Conservation (phyloP, 2,329 filamentous ascomycete species). For the Clonostachys chloroleuca region DNA sequence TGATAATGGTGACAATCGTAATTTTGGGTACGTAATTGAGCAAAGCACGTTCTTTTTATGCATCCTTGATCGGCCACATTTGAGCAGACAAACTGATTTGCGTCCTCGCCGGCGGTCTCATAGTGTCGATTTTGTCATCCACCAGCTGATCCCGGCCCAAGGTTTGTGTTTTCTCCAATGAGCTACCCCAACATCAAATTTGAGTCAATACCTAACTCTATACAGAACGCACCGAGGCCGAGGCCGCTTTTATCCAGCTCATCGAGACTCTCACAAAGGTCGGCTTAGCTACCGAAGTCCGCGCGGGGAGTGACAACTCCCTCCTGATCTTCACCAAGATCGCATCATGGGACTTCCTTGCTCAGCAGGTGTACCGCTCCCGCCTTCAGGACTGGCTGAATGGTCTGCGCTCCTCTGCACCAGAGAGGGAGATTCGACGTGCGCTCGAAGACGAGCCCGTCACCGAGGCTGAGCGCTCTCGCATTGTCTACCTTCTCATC, state of each 20-base stretch:
- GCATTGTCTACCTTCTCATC: slow-evolving; percentile 83
- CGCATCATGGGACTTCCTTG: slow-evolving; percentile 69
- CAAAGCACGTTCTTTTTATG: too few species aligned
- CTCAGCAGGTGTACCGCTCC: slow-evolving; percentile 77
- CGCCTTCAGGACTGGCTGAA: slow-evolving; percentile 93
- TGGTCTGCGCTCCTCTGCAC: slow-evolving; percentile 74
- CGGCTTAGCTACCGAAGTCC: slow-evolving; percentile 84
- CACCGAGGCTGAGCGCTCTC: slow-evolving; percentile 81
- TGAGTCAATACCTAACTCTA: neutral
- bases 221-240: slow-evolving; percentile 63
- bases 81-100: too few species aligned
- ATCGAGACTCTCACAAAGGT: slow-evolving; percentile 70
- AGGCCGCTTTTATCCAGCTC: slow-evolving; percentile 73
- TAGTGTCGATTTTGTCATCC: slow-evolving; percentile 84
- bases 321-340: slow-evolving; percentile 82
- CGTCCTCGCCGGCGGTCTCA: neutral
- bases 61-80: too few species aligned
- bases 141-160: slow-evolving; percentile 67
- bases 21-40: too few species aligned
- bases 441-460: slow-evolving; percentile 71
- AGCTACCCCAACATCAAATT: slow-evolving; percentile 1
- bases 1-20: slow-evolving; percentile 4
- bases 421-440: slow-evolving; percentile 65
- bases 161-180: slow-evolving; percentile 37
- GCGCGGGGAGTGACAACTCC: slow-evolving; percentile 69